Percentiles rank a stretch among this genome's conserved stretches.
These are phyloP conservation scores for Hibiscus mutabilis DNA, from an alignment of 345 rosid species.

Conservation along the genomic window DNA sequence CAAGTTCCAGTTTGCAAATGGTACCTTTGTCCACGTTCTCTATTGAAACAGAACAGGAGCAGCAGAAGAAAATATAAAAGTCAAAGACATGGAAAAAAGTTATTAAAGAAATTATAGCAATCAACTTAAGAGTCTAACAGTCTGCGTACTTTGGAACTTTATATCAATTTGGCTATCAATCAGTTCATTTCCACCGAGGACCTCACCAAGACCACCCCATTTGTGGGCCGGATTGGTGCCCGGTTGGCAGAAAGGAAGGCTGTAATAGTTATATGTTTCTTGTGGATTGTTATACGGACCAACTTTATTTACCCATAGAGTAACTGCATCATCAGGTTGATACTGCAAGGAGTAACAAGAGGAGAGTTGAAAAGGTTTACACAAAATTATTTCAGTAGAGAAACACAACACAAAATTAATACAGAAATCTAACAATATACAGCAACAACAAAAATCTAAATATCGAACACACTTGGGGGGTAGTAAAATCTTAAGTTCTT, in stretches of 20 bases:
- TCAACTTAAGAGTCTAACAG: constrained; percentile 1
- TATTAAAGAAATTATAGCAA: not conserved
- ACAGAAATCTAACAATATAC: not conserved
- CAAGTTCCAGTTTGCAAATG: constrained; percentile 62
- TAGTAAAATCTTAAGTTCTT: not conserved
- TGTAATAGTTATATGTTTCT: constrained; percentile 97
- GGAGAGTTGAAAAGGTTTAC: not conserved
- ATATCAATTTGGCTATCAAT: constrained; percentile 84
- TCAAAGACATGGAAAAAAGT: constrained; percentile 3
- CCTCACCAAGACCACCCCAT: constrained; percentile 99
- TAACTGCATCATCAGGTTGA: constrained; percentile 68
- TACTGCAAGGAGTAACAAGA: constrained; percentile 46
- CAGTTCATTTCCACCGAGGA: constrained; percentile 98
- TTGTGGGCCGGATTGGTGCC: constrained; percentile 65
- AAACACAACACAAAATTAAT: not conserved
- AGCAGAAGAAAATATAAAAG: not conserved
- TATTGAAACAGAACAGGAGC: constrained; percentile 16
- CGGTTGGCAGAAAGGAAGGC: constrained; percentile 90
- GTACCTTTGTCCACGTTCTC: constrained; percentile 56
- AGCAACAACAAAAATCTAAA: not conserved
- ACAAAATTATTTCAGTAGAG: not conserved
- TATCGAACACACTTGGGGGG: not conserved
- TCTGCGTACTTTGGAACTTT: constrained; percentile 67
- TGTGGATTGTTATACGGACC: constrained; percentile 99
- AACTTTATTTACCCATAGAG: constrained; percentile 97